Conservation (phyloP, 371 early-diverging fungal genomes). For the Mortierella sp. region DNA sequence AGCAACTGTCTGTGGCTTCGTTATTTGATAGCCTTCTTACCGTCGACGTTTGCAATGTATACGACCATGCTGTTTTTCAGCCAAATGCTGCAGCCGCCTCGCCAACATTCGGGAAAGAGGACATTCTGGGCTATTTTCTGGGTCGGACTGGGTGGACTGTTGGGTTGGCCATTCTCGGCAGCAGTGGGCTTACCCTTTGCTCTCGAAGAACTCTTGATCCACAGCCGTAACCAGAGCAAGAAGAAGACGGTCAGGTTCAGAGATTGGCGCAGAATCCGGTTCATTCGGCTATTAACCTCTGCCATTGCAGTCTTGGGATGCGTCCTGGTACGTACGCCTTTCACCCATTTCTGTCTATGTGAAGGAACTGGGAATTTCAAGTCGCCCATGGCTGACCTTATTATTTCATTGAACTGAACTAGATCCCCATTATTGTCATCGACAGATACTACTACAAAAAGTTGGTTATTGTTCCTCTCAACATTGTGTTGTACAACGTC, state of each 20-base stretch:
- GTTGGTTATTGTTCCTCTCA: constrained; percentile 81
- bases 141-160: constrained; percentile 78
- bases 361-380: neutral
- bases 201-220: constrained; percentile 78
- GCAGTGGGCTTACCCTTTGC: constrained; percentile 85
- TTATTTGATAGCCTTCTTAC: constrained; percentile 81
- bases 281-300: constrained; percentile 36
- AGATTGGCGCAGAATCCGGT: constrained; percentile 50
- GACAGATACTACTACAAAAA: constrained; percentile 86
- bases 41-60: constrained; percentile 95
- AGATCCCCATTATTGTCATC: constrained; percentile 74
- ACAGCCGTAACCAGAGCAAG: constrained; percentile 61
- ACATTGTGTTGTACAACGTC: constrained; percentile 94
- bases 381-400: neutral
- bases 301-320: constrained; percentile 26
- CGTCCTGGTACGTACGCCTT: constrained; percentile 29
- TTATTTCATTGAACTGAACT: neutral
- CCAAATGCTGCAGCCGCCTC: constrained; percentile 68
- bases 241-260: constrained; percentile 63
- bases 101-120: constrained; percentile 62
- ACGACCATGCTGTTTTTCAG: constrained; percentile 83
- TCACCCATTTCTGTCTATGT: neutral
- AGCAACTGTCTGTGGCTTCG: neutral
- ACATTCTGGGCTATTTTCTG: constrained; percentile 70
- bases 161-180: constrained; percentile 94